Percentiles rank a stretch among this genome's conserved stretches.
phyloP scores from a whole-genome alignment of 2,329 filamentous ascomycete genomes.

The Ceratocystiopsis minuta region DNA sequence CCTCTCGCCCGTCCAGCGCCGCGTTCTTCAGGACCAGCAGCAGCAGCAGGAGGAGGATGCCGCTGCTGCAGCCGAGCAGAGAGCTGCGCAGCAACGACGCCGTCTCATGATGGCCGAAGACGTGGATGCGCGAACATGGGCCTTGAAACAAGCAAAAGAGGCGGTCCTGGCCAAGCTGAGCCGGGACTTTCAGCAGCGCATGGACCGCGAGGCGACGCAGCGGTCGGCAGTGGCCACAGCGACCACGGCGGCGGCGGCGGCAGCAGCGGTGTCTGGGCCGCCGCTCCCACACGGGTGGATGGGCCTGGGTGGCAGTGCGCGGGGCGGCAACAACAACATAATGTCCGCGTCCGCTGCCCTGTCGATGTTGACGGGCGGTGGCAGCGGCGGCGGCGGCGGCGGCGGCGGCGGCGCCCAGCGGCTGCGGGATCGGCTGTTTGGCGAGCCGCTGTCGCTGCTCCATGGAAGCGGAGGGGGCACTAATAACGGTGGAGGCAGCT shows the following conservation, averaged over 20 bases:
- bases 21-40: constrained; percentile 30
- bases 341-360: too few species aligned
- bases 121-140: constrained; percentile 32
- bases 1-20: constrained; percentile 39
- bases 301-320: constrained; percentile 11
- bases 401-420: constrained; percentile 16
- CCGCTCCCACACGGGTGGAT: constrained; percentile 5
- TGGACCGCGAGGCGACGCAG: constrained; percentile 7
- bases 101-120: constrained; percentile 28
- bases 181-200: constrained; percentile 25
- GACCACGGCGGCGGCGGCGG: constrained; percentile 3
- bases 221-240: constrained; percentile 1
- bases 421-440: constrained; percentile 26
- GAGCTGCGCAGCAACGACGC: too few species aligned
- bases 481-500: too few species aligned
- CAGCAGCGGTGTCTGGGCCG: constrained; percentile 7
- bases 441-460: constrained; percentile 4
- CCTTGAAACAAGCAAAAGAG: constrained; percentile 40
- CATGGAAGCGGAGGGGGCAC: too few species aligned
- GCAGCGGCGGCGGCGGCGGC: constrained; percentile 1
- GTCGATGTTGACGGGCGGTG: too few species aligned
- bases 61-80: too few species aligned
- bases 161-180: constrained; percentile 41
- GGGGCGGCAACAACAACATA: background rate
- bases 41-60: constrained; percentile 13